Conservation (phyloP, 805 yeast genomes). For the Wickerhamiella siamensis region DNA sequence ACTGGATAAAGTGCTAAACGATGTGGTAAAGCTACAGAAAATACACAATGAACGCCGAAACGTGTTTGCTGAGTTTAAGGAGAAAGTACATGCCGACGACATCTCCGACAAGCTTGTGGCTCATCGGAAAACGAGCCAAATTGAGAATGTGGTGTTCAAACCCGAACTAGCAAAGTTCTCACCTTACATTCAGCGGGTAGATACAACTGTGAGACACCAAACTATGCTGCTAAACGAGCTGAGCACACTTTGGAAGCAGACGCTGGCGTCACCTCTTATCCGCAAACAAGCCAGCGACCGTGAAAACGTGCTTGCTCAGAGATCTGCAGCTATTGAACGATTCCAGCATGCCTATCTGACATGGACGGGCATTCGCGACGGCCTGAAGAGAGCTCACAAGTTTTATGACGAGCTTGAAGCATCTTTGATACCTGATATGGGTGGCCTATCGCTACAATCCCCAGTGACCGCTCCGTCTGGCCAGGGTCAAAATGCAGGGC, state of each 20-base stretch:
- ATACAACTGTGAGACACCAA: slow-evolving; percentile 55
- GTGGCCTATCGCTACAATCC: slow-evolving; percentile 1
- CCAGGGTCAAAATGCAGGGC: no score
- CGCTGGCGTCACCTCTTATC: slow-evolving; percentile 32
- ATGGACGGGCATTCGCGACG: slow-evolving; percentile 46
- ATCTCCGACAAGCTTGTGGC: slow-evolving; percentile 61
- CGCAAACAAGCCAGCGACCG: slow-evolving; percentile 29
- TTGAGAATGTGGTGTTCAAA: slow-evolving; percentile 45
- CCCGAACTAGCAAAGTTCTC: slow-evolving; percentile 65
- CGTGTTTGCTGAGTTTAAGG: slow-evolving; percentile 51
- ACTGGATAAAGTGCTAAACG: slow-evolving; percentile 40
- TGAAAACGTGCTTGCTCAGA: slow-evolving; percentile 24
- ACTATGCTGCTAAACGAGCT: slow-evolving; percentile 33
- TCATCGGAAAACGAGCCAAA: slow-evolving; percentile 42
- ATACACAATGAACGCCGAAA: slow-evolving; percentile 50
- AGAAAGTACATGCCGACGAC: slow-evolving; percentile 64
- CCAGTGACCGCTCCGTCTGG: slow-evolving; percentile 12
- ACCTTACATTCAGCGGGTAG: slow-evolving; percentile 51
- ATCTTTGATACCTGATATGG: slow-evolving; percentile 19
- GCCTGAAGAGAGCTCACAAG: slow-evolving; percentile 43
- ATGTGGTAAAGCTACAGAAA: slow-evolving; percentile 44
- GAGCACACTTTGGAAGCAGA: slow-evolving; percentile 34
- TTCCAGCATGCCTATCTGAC: slow-evolving; percentile 36
- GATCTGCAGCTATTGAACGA: slow-evolving; percentile 28
- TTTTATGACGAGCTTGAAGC: slow-evolving; percentile 44